phyloP scores from a whole-genome alignment of 495 filamentous ascomycete genomes.

The Corynascus novoguineensis region DNA sequence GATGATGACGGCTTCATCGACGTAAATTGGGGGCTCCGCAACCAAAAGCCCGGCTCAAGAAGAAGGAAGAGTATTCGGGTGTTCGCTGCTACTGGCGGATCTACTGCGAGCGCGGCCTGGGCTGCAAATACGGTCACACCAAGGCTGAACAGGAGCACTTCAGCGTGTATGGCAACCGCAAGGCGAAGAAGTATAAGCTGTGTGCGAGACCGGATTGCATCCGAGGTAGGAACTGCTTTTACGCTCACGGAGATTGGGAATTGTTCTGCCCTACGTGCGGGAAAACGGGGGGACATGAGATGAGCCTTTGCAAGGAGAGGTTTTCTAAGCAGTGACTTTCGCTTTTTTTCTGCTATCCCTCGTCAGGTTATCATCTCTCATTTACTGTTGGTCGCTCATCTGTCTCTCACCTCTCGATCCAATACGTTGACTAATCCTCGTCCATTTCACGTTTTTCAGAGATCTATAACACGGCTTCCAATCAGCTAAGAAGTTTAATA shows the following conservation, averaged over 20 bases:
- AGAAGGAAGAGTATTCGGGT: background rate
- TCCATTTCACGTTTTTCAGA: no score
- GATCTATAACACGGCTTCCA: no score
- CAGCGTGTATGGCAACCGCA: background rate
- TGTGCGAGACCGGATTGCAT: background rate
- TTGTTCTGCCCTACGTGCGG: slow-evolving; percentile 14
- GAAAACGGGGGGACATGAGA: background rate
- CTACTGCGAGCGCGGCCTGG: slow-evolving; percentile 4
- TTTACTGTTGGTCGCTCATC: background rate
- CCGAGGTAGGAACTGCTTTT: background rate
- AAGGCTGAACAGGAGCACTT: slow-evolving; percentile 1
- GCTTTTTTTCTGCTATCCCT: no score
- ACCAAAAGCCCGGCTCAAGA: background rate
- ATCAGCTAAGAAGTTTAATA: background rate
- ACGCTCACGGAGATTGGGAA: slow-evolving; percentile 4
- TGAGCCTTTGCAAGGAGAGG: background rate
- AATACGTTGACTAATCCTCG: no score
- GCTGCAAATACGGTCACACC: slow-evolving; percentile 11
- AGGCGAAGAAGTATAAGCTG: background rate
- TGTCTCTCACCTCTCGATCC: no score
- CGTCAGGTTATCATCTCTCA: no score
- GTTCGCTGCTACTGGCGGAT: background rate
- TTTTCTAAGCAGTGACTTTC: background rate
- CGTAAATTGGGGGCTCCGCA: background rate
- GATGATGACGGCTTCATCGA: background rate